Conservation (phyloP, 352 stramenopile genomes). For the Pythium aquatile region DNA sequence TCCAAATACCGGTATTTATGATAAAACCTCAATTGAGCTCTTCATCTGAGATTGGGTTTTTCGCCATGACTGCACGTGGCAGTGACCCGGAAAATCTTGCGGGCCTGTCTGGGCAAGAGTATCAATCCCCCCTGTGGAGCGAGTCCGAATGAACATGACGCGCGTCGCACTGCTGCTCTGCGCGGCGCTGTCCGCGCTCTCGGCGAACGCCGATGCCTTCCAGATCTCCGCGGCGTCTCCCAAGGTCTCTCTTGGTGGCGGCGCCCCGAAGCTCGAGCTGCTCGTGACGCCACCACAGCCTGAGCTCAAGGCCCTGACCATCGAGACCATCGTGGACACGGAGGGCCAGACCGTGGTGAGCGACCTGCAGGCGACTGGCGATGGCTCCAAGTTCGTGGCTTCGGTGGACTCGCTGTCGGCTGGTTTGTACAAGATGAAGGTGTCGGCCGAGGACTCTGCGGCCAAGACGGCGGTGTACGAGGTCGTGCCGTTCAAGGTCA, state of each 20-base stretch:
- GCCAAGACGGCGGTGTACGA: constrained; percentile 50
- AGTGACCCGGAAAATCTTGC: constrained; percentile 13
- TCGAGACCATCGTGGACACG: constrained; percentile 74
- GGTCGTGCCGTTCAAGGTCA: constrained; percentile 78
- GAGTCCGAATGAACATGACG: constrained; percentile 18
- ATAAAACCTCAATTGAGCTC: background rate
- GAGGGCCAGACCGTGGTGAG: constrained; percentile 52
- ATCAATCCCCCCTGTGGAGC: background rate
- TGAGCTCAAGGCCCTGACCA: constrained; percentile 49
- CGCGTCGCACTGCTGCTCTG: constrained; percentile 27
- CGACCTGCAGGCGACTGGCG: constrained; percentile 58
- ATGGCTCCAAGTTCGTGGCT: constrained; percentile 60
- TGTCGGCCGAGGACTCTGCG: constrained; percentile 40
- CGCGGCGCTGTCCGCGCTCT: constrained; percentile 19
- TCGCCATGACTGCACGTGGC: constrained; percentile 6
- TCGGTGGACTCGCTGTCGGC: constrained; percentile 42
- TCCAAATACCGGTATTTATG: background rate
- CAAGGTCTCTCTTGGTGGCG: constrained; percentile 43
- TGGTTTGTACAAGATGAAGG: constrained; percentile 84
- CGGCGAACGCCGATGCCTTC: constrained; percentile 23
- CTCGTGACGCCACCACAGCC: constrained; percentile 53
- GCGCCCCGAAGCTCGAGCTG: constrained; percentile 50
- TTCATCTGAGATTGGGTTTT: constrained; percentile 7
- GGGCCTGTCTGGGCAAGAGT: background rate
- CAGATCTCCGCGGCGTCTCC: constrained; percentile 41